Percentiles rank a stretch among this genome's conserved stretches.
Evolutionary conservation across 805 yeast species (phyloP).

Genomic region (Dipodascus geniculatus): DNA sequence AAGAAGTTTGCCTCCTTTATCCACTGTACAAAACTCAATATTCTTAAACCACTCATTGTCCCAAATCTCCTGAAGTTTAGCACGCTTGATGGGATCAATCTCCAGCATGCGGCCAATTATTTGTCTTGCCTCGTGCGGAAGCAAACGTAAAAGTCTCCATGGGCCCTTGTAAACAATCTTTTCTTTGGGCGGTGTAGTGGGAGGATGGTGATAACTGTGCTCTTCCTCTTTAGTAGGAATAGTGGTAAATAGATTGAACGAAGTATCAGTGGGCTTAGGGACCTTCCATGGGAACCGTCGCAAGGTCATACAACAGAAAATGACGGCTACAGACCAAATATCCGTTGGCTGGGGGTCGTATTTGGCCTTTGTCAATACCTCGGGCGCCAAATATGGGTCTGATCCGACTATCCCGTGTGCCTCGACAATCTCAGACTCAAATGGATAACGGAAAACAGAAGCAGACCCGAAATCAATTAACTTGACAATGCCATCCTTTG

Average conservation of each 20-base stretch:
- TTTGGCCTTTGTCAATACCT: slow-evolving; percentile 44
- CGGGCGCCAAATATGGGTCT: slow-evolving; percentile 94
- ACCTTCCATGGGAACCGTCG: slow-evolving; percentile 93
- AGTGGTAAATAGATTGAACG: slow-evolving; percentile 49
- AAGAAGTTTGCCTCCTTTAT: slow-evolving; percentile 15
- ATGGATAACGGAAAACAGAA: slow-evolving; percentile 63
- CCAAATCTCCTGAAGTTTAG: slow-evolving; percentile 43
- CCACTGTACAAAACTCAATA: slow-evolving; percentile 42
- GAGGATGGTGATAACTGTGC: slow-evolving; percentile 12
- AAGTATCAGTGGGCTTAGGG: slow-evolving; percentile 66
- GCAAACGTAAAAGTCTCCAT: slow-evolving; percentile 51
- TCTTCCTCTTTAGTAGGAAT: slow-evolving; percentile 19
- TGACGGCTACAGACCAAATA: slow-evolving; percentile 88
- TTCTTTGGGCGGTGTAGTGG: slow-evolving; percentile 12
- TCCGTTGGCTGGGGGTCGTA: slow-evolving; percentile 87
- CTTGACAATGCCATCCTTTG: slow-evolving; percentile 61
- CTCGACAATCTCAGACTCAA: slow-evolving; percentile 41
- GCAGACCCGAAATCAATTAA: slow-evolving; percentile 92
- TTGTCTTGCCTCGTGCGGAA: slow-evolving; percentile 56
- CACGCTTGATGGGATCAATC: slow-evolving; percentile 46
- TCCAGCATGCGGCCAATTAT: slow-evolving; percentile 56
- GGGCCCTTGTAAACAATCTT: slow-evolving; percentile 46
- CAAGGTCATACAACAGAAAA: slow-evolving; percentile 81
- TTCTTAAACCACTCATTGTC: slow-evolving; percentile 45
- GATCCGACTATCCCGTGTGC: slow-evolving; percentile 89